Conservation (phyloP, 305 asterid genomes). For the Fraxinus xanthoxyloides region DNA sequence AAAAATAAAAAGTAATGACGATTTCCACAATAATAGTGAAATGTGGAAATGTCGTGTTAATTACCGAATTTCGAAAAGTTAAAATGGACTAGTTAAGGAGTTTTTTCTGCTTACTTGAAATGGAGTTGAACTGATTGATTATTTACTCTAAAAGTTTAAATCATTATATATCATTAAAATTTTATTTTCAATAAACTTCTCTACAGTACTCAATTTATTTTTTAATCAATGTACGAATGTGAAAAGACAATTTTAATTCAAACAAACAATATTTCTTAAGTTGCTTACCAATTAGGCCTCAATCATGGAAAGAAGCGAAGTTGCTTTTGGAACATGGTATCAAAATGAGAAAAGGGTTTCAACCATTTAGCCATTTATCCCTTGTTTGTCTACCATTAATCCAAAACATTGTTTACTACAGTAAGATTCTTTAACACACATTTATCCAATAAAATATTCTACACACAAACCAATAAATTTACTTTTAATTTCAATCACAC, state of each 20-base stretch:
- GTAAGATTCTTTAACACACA: too few species aligned
- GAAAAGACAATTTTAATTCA: background rate
- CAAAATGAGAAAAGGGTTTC: conserved; percentile 7
- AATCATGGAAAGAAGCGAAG: conserved; percentile 10
- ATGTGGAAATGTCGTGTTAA: too few species aligned
- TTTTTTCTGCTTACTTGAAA: too few species aligned
- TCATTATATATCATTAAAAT: background rate
- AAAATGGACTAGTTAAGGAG: background rate
- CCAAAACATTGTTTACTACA: too few species aligned
- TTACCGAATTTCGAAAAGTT: background rate
- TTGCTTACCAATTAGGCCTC: conserved; percentile 17
- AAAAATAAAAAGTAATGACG: too few species aligned
- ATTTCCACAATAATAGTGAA: too few species aligned
- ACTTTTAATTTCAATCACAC: too few species aligned
- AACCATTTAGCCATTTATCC: background rate
- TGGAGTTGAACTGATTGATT: background rate
- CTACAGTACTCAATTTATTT: too few species aligned
- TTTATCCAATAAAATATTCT: too few species aligned
- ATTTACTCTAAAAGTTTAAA: too few species aligned
- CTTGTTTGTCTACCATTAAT: too few species aligned
- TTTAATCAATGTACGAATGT: background rate
- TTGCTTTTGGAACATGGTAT: background rate
- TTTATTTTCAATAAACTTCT: background rate
- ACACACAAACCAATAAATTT: too few species aligned
- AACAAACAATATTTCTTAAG: background rate